Conservation (phyloP, 202 grass and related monocot species). For the Musa balbisiana region DNA sequence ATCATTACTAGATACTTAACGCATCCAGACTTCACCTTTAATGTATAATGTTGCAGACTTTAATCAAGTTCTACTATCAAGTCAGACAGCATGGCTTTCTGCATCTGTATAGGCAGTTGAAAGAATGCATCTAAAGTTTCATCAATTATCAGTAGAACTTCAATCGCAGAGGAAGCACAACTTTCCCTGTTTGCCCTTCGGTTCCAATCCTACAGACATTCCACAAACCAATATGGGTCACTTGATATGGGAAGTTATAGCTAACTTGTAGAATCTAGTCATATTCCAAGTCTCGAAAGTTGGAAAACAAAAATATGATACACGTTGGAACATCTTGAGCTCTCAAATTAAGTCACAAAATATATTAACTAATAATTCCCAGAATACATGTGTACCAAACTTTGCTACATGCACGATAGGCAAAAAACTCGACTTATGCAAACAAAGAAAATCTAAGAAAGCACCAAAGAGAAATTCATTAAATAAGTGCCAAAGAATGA, state of each 20-base stretch:
- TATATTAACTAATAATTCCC: too few species aligned
- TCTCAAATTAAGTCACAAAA: too few species aligned
- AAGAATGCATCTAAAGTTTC: constrained; percentile 89
- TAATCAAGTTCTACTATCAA: constrained; percentile 61
- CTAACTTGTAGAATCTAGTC: too few species aligned
- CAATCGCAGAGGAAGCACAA: constrained; percentile 76
- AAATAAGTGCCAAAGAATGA: too few species aligned
- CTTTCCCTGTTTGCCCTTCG: constrained; percentile 68
- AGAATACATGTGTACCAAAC: constrained; percentile 9
- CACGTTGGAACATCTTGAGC: too few species aligned
- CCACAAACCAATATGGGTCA: constrained; percentile 33
- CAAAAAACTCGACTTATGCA: not conserved
- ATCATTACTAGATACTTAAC: constrained; percentile 34
- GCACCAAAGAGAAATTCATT: too few species aligned
- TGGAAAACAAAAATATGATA: too few species aligned
- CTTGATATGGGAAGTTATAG: too few species aligned
- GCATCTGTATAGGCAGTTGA: constrained; percentile 79
- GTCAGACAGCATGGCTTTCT: constrained; percentile 68
- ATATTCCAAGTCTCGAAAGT: too few species aligned
- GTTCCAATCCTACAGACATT: constrained; percentile 68
- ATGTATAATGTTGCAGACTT: constrained; percentile 66
- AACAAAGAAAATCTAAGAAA: not conserved
- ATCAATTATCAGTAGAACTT: constrained; percentile 80
- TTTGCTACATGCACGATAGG: not conserved
- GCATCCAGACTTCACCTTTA: constrained; percentile 80